Evolutionary conservation across 768 basidiomycete species (phyloP).

Genomic region (Sarcodon sp.): DNA sequence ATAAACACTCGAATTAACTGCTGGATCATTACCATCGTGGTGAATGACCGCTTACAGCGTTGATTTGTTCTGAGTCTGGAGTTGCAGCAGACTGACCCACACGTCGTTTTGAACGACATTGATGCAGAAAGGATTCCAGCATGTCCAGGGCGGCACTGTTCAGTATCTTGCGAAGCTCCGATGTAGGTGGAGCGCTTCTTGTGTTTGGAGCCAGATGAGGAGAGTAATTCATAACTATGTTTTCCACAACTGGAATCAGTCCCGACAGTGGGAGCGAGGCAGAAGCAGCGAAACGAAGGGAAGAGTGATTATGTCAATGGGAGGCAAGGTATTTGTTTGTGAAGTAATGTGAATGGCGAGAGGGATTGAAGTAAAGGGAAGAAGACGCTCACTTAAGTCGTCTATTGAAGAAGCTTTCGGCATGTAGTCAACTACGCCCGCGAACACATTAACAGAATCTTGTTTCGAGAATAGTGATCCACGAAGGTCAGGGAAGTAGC

Average conservation of each 20-base stretch:
- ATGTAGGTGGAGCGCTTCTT: conserved; percentile 53
- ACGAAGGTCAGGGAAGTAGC: conserved; percentile 69
- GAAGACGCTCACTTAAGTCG: conserved; percentile 65
- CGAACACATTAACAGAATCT: conserved; percentile 57
- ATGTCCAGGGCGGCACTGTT: conserved; percentile 58
- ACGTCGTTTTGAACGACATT: conserved; percentile 37
- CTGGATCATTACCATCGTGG: not conserved
- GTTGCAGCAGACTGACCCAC: conserved; percentile 15
- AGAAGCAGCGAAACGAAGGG: conserved; percentile 8
- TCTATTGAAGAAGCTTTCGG: conserved; percentile 58
- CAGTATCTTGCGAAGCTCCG: conserved; percentile 54
- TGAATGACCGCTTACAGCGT: conserved; percentile 8
- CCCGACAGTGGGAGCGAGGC: conserved; percentile 25
- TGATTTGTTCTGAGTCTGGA: conserved; percentile 6
- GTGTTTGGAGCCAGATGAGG: conserved; percentile 71
- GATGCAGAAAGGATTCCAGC: conserved; percentile 57
- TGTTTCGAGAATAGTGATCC: conserved; percentile 42
- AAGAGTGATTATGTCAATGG: conserved; percentile 3
- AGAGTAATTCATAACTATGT: conserved; percentile 88
- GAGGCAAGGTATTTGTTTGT: not conserved
- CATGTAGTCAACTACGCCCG: conserved; percentile 65
- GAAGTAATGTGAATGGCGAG: conserved; percentile 1
- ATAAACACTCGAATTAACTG: not conserved
- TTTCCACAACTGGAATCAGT: conserved; percentile 75
- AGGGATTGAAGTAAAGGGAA: conserved; percentile 4